Base-by-base conservation (phyloP, 129 eudicot genomes). In the Flaveria brownii region DNA sequence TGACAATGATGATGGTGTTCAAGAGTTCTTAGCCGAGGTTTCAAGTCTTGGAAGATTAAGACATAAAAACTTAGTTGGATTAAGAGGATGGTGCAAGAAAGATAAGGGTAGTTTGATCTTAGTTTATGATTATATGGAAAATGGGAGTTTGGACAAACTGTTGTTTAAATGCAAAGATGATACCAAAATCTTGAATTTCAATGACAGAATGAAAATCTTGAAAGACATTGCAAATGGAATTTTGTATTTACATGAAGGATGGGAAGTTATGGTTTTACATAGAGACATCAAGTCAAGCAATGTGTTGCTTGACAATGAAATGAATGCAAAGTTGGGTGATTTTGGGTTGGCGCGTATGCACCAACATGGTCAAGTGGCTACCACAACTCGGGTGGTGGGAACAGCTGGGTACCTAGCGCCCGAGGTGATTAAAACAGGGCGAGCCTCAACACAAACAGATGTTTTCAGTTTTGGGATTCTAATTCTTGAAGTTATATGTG, bases 41-140 rank as follows among this genome's bases (percentile, higher is more conserved):
- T 88, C 93, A 0, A 88, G 93, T 68, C 89, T 91, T 7, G 93
- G 97, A 66, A 84, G 97, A 47, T 56, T 91, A 26, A 88, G 82
- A 77, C 97, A 91, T 26, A 77, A 87, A 52, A 91, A 84, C 66
- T 85, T 91, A 63, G 97, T 91, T 64, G 86, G 89, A 10, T 83
- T 88, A 71, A 88, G 89, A 77, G 97, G 97, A 14, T 91, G 97
- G 97, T 88, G 97, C 51, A 91, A 88, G 84, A 91, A 88, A 70
- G 97, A 91, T 18, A 86, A 77, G 47, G 87, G 86, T 57, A 91
- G 89, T 78, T 82, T 90, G 72, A 82, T 88, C 43, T 70, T 90
- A 72, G 86, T 90, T 55, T 90, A 90, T 30, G 96, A 90, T 80
- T 90, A 86, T 61, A 90, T 88, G 93, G 96, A 86, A 83, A 90